Base-by-base conservation (phyloP, 768 basidiomycete genomes). In the Chiua virens region DNA sequence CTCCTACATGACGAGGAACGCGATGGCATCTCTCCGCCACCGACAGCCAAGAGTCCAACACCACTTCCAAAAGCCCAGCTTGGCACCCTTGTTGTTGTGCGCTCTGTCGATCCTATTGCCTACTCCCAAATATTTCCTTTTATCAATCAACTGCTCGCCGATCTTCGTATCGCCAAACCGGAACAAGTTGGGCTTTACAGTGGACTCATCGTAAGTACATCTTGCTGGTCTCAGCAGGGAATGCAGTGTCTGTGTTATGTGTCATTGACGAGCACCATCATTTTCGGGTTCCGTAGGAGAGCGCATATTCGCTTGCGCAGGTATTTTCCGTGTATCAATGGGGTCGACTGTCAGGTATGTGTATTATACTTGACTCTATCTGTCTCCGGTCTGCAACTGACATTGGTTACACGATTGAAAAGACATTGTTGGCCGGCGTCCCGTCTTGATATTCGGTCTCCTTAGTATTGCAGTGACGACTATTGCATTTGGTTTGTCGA, bases 111-210 rank as follows among this genome's bases (percentile, higher is more conserved):
- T 54, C 82, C 84, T 11, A 73, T 87, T 20, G 75, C 78, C 5
- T 83, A 81, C 66, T 76, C 78, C 0, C 81, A 86, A 55, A 76
- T 87, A 30, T 78, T 78, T 47, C 85, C 86, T 2, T 87, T 84
- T 57, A 76, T 87, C 50, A 86, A 87, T 56, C 75, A 86, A 62
- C 79, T 86, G 65, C 77, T 87, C 44, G 71, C 70, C 11, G 73
- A 75, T 35, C 66, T 86, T 0, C 68, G 75, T 45, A 59, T 85
- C 30, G 80, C 82, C 15, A 73, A 81, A 55, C 76, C 77, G 4
- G 80, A 80, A 15, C 72, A 73, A 51, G 77, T 85, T 20, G 86
- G 84, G 2, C 80, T 84, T 47, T 86, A 86, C 62, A 85, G 83
- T 53, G 86, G 85, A 13, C 45, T 85, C 30, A 78, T 84, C 49